Evolutionary conservation across 306 rosid species (phyloP).

Genomic region (Malus asiatica): DNA sequence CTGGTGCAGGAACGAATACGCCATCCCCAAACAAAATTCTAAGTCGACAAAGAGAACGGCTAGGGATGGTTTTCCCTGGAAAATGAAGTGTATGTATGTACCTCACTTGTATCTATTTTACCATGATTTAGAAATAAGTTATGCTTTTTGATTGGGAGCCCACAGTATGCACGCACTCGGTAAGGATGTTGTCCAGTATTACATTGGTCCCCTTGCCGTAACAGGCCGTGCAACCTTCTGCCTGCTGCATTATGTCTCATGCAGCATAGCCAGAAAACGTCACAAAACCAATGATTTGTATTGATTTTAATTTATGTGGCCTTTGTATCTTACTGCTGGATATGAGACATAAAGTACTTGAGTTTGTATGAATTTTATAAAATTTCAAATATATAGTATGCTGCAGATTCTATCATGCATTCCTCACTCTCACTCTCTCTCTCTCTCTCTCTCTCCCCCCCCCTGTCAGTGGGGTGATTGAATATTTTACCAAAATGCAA

Average conservation of each 20-base stretch:
- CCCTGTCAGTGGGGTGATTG: too few relatives aligned
- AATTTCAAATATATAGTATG: not conserved
- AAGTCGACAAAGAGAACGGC: conserved; percentile 29
- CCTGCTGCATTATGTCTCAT: conserved; percentile 10
- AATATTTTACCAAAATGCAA: too few relatives aligned
- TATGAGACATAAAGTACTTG: conserved; percentile 17
- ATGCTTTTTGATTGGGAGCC: conserved; percentile 22
- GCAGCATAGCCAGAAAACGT: conserved; percentile 16
- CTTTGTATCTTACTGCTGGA: conserved; percentile 8
- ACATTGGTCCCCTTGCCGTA: conserved; percentile 11
- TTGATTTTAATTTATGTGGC: not conserved
- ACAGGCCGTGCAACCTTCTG: conserved; percentile 16
- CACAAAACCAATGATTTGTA: conserved; percentile 16
- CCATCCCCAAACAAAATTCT: conserved; percentile 51
- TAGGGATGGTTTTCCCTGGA: conserved; percentile 24
- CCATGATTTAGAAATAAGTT: conserved; percentile 22
- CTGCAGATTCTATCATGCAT: not conserved
- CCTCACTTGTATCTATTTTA: conserved; percentile 25
- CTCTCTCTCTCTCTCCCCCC: too few relatives aligned
- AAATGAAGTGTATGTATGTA: conserved; percentile 20
- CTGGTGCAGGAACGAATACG: conserved; percentile 55
- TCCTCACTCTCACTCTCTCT: too few relatives aligned
- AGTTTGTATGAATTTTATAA: conserved; percentile 8
- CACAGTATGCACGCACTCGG: conserved; percentile 16
- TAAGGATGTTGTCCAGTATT: conserved; percentile 8